A percentile compares a stretch with the other conserved stretches of the same genome.
These are phyloP conservation scores for Triglochin maritima DNA, from an alignment of 106 monocot genomes.

Conservation along the genomic window DNA sequence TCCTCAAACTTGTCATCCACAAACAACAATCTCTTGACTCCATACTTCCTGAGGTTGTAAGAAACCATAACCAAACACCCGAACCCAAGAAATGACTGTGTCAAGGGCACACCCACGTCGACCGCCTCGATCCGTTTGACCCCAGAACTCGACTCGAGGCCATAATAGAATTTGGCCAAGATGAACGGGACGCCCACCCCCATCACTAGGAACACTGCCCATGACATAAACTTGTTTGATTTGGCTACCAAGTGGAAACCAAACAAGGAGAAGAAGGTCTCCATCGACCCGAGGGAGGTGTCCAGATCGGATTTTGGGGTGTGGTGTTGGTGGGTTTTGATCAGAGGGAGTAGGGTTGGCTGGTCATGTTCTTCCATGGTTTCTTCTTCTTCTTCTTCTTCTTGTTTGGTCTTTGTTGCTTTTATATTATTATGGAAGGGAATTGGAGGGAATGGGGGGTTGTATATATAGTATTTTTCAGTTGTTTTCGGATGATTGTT, in stretches of 20 bases:
- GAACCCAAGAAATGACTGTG: conserved; percentile 6
- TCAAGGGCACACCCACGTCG: conserved; percentile 4
- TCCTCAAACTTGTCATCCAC: conserved; percentile 5
- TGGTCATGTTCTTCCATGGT: no score
- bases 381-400: no score
- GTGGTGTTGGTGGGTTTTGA: no score
- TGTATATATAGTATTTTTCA: no score
- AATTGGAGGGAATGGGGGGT: no score
- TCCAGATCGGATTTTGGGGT: conserved; percentile 2
- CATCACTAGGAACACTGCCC: conserved; percentile 1
- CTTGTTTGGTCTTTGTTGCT: no score
- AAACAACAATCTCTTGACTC: conserved; percentile 16
- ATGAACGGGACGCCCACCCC: conserved; percentile 10
- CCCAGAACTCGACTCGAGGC: background rate
- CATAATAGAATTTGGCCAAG: background rate
- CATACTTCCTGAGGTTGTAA: conserved; percentile 13
- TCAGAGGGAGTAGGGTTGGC: no score
- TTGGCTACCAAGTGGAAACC: conserved; percentile 1
- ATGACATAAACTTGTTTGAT: background rate
- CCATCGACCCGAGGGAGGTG: conserved; percentile 5
- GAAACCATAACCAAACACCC: conserved; percentile 6
- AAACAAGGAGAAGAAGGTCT: conserved; percentile 9
- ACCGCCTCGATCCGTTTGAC: conserved; percentile 4
- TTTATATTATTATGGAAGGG: no score
- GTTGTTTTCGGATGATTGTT: no score